Base-by-base conservation (phyloP, 1,139 yeast genomes). In the Sugiyamaella pinicola region DNA sequence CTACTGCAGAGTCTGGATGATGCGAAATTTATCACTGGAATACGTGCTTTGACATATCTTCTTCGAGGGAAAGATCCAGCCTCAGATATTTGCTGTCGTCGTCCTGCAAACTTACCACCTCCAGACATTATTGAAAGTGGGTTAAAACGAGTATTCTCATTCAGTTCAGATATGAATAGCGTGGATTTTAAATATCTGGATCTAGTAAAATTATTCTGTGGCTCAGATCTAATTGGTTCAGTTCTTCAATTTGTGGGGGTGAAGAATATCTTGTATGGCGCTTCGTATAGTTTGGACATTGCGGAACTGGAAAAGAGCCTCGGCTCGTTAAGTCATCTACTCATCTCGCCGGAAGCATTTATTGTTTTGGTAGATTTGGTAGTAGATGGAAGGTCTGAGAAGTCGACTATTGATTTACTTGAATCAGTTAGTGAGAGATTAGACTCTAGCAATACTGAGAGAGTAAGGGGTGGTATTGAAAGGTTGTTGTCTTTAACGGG, bases 211-310 rank as follows among this genome's bases (percentile, higher is more conserved):
- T 22, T 49, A 13, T 57, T 58, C 28, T 54, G 58, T 13, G 40
- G 46, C 7, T 47, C 53, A 2, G 62, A 58, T 13, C 22, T 62
- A 19, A 55, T 62, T 15, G 55, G 57, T 0, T 48, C 57, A 4
- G 55, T 59, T 13, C 51, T 57, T 6, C 61, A 62, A 49, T 63
- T 60, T 51, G 63, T 62, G 12, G 60, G 61, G 12, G 52, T 56
- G 3, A 53, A 51, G 28, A 46, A 46, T 7, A 50, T 60, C 10
- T 17, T 62, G 9, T 42, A 51, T 18, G 63, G 58, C 2, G 57
- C 59, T 1, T 55, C 58, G 15, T 52, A 39, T 26, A 35, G 51
- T 29, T 17, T 56, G 8, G 56, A 53, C 15, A 54, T 28, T 17
- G 49, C 13, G 5, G 44, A 34, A n/a, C 34, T 53, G 28, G 26